Evolutionary conservation across 345 rosid genomes (phyloP).

Genomic region (Brassica nigra): DNA sequence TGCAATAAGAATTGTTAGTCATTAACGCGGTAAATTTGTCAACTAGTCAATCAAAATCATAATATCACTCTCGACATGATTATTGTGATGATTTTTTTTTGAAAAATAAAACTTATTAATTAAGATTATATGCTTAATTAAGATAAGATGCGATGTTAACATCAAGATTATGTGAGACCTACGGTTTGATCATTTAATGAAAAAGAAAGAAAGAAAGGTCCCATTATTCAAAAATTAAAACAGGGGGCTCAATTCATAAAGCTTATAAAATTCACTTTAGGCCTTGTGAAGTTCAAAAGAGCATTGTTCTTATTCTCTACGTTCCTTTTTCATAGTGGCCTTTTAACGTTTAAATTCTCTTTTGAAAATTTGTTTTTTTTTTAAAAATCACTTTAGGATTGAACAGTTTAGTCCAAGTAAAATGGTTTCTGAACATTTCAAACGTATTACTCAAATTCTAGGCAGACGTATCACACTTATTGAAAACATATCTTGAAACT

Average conservation of each 20-base stretch:
- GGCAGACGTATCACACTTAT: not conserved
- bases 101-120: not conserved
- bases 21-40: not conserved
- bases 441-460: not conserved
- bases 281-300: conserved; percentile 32
- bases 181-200: conserved; percentile 19
- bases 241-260: conserved; percentile 26
- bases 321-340: not conserved
- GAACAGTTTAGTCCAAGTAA: not conserved
- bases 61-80: not conserved
- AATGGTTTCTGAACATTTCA: conserved; percentile 6
- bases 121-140: not conserved
- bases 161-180: conserved; percentile 32
- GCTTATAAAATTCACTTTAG: conserved; percentile 2
- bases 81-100: not conserved
- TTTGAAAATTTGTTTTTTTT: not conserved
- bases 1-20: not conserved
- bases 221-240: conserved; percentile 13
- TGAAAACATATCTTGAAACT: not conserved
- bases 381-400: not conserved
- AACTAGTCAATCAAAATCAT: not conserved
- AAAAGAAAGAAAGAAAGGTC: not conserved
- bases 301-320: conserved; percentile 30
- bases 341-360: not conserved
- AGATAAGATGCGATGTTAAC: conserved; percentile 10